Base-by-base conservation (phyloP, 2,329 filamentous ascomycete species). In the Tolypocladium pustulatum region DNA sequence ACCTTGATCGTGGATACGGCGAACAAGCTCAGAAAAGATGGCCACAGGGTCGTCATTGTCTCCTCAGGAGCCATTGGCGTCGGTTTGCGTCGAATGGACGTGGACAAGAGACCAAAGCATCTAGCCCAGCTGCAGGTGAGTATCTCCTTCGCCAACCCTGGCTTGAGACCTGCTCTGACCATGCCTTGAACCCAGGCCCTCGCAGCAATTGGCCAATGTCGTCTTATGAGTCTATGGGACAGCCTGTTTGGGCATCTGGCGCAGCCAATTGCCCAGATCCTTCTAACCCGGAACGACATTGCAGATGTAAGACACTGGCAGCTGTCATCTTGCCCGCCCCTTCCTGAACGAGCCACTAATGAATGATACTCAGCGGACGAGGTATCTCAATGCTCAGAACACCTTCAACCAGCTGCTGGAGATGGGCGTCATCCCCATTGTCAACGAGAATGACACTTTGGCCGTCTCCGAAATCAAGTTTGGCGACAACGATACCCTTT, bases 381-480 rank as follows among this genome's bases (percentile, higher is more conserved):
- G 96, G 78, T 99, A 97, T 71, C 82, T 92, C 63, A 99, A 99
- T 76, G 94, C 94, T 0, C 91, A 97, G 74, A 97, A 96, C 69
- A 97, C 94, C 0, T 90, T 99, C 71, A 83, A 85, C 57, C 91
- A 96, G 72, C 81, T 97, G 54, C 78, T 99, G 22, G 87, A 92
- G 67, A 94, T 97, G 88, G 92, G 92, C 2, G 93, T 97, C 32
- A 95, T 99, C 62, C 94, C 94, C 12, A 97, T 99, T 67, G 94
- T 99, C 63, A 99, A 99, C 68, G 94, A 99, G 75, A 99, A 99
- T 73, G 94, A 99, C 72, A 99, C 94, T 3, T 78, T 99, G 58
- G 91, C 92, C 30, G 94, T 99, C 64, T 90, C 93, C 52, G 94
- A 99, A 81, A 99, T 99, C 76, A 97, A 97, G 78, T 99, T 99